Percentiles rank a stretch among this genome's conserved stretches.
These are phyloP conservation scores for Chaetomium strumarium DNA, from an alignment of 2,329 filamentous ascomycete species.

Conservation along the genomic window DNA sequence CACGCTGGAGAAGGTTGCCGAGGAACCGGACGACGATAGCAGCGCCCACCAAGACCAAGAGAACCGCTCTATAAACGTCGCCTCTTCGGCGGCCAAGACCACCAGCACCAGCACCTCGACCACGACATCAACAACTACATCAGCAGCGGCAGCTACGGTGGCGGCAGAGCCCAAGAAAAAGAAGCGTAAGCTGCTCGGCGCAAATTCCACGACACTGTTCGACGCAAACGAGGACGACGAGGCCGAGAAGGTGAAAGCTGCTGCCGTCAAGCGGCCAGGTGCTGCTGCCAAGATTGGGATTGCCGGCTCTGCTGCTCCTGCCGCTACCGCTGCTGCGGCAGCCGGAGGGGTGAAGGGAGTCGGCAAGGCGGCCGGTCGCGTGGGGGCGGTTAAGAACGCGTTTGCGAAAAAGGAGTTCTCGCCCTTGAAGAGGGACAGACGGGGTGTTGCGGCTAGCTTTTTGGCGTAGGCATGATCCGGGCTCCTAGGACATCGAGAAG, in stretches of 20 bases:
- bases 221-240: constrained; percentile 57
- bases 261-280: constrained; percentile 24
- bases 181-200: constrained; percentile 66
- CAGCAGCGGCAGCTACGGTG: constrained; percentile 21
- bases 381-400: constrained; percentile 37
- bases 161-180: constrained; percentile 51
- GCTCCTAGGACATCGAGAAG: background rate
- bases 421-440: constrained; percentile 64
- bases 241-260: constrained; percentile 25
- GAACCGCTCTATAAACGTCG: constrained; percentile 33
- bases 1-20: constrained; percentile 36
- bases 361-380: constrained; percentile 26
- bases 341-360: constrained; percentile 18
- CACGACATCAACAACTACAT: constrained; percentile 9
- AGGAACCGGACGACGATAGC: constrained; percentile 25
- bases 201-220: constrained; percentile 63
- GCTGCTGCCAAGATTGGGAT: constrained; percentile 25
- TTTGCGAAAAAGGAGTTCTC: constrained; percentile 57
- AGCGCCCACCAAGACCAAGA: constrained; percentile 28
- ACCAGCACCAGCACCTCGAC: constrained; percentile 6
- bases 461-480: constrained; percentile 34
- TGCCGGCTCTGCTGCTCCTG: constrained; percentile 9
- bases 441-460: constrained; percentile 57
- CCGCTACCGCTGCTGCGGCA: background rate
- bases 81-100: constrained; percentile 17